These are phyloP conservation scores for Diplocarpon rosae DNA, from an alignment of 2,329 filamentous ascomycete species.

Conservation along the genomic window DNA sequence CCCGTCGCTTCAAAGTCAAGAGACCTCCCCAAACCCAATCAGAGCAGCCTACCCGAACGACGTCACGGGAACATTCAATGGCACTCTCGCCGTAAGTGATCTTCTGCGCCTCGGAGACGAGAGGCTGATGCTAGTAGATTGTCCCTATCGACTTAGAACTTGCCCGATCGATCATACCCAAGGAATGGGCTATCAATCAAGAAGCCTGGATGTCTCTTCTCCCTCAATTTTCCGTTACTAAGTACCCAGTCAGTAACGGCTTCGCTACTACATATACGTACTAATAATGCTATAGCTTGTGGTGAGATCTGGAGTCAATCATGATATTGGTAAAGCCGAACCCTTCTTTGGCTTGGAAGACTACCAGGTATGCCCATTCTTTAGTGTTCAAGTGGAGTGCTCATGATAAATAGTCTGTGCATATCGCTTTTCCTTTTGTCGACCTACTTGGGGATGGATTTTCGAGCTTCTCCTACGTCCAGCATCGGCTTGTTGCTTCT, in stretches of 20 bases:
- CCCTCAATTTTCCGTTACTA: constrained; percentile 33
- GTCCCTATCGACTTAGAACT: too few species aligned
- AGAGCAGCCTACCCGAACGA: too few species aligned
- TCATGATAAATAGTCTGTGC: constrained; percentile 31
- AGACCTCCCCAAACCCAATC: too few species aligned
- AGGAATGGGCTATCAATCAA: too few species aligned
- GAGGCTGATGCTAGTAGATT: too few species aligned
- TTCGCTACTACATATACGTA: background rate
- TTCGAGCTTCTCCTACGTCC: constrained; percentile 40
- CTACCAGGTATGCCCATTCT: constrained; percentile 6
- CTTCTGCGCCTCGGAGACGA: too few species aligned
- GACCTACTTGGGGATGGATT: constrained; percentile 39
- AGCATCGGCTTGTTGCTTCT: constrained; percentile 5
- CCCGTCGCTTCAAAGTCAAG: too few species aligned
- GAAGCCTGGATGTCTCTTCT: too few species aligned
- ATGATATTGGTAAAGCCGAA: constrained; percentile 13
- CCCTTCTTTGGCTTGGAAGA: constrained; percentile 3
- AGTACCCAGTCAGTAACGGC: background rate
- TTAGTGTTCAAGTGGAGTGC: background rate
- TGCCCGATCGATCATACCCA: too few species aligned
- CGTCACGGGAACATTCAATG: too few species aligned
- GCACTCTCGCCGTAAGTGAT: too few species aligned
- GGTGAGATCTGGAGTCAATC: constrained; percentile 13
- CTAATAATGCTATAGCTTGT: constrained; percentile 10
- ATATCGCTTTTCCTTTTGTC: constrained; percentile 45